phyloP scores from a whole-genome alignment of 192 early-diverging fungal species.

The Phlyctochytrium arcticum region DNA sequence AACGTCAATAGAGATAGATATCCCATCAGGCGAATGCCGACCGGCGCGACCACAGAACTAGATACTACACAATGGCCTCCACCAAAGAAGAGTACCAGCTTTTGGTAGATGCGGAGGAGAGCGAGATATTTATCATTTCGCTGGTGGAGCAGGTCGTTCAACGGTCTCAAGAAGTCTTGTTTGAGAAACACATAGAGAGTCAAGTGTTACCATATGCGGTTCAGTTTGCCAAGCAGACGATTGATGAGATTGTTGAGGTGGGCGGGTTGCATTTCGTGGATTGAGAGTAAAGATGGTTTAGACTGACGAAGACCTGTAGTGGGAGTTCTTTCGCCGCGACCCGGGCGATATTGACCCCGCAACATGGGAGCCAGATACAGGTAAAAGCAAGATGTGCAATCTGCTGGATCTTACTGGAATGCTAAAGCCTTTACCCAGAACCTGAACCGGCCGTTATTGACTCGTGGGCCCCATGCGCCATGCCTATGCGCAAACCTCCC shows the following conservation, averaged over 20 bases:
- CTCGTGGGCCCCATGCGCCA: conserved; percentile 44
- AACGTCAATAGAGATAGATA: too few relatives aligned
- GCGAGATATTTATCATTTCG: conserved; percentile 37
- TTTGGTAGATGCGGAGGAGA: conserved; percentile 42
- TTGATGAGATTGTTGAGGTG: conserved; percentile 40
- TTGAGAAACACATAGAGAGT: conserved; percentile 54
- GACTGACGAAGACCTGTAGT: conserved; percentile 12
- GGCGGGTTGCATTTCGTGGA: conserved; percentile 4
- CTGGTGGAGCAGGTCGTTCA: conserved; percentile 45
- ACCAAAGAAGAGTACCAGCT: conserved; percentile 39
- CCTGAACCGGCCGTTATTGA: conserved; percentile 35
- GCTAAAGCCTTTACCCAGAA: conserved; percentile 23
- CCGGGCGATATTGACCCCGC: conserved; percentile 31
- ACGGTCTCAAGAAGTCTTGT: conserved; percentile 48
- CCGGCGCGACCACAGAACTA: too few relatives aligned
- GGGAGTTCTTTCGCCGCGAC: conserved; percentile 49
- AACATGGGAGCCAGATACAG: conserved; percentile 50
- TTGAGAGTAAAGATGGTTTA: neutral
- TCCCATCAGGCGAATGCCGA: too few relatives aligned
- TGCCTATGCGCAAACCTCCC: conserved; percentile 30
- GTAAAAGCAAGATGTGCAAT: conserved; percentile 6
- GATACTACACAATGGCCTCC: conserved; percentile 9
- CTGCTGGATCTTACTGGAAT: neutral
- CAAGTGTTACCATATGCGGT: conserved; percentile 58
- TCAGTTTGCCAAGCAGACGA: conserved; percentile 40